Base-by-base conservation (phyloP, 2,329 filamentous ascomycete genomes). In the Aureobasidium sp. region DNA sequence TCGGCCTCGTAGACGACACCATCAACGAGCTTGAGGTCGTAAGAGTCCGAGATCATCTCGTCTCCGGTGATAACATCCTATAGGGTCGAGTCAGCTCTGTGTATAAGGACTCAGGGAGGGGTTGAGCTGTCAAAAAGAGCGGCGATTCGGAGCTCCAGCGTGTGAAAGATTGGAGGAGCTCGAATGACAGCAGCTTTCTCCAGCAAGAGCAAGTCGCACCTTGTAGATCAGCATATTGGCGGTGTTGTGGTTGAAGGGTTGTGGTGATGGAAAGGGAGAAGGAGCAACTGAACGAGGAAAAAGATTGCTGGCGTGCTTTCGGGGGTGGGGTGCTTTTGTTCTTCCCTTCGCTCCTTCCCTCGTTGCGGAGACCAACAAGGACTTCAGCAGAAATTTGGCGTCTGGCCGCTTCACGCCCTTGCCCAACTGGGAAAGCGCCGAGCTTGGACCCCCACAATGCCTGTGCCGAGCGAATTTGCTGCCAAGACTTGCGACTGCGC, bases 31-130 rank as follows among this genome's bases (percentile, higher is more conserved):
- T 90, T 91, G 75, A 95, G 78, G 70, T 92, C 82, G 82, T 88
- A 97, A 70, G 89, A 94, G 81, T 97, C 93, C 73, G 94, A 95
- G 86, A 97, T 87, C 77, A 99, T 84, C 88, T 99, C 94, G 81
- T 97, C 93, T 69, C 81, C 90, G 78, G 85, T 89, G 79, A 97
- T 76, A 71, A 94, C 80, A 76, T 99, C 94, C 94, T 99, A 72
- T 65, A 37, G 56, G 9, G 56, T 52, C 44, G 50, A 64, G 62
- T 65, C 52, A 63, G 65, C 37, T 44, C 20, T 2, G 34, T 37
- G 60, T 15, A 67, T 69, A 67, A 67, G 67, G 15, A 15, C 12
- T 8, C 39, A 48, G 4, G 4, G 48, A 56, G 50, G 39, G 48
- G 43, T 46, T 51, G 46, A 43, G 46, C 47, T 44, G 57, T 32